Conservation (phyloP, 2,329 filamentous ascomycete species). For the Colletotrichum sp. region DNA sequence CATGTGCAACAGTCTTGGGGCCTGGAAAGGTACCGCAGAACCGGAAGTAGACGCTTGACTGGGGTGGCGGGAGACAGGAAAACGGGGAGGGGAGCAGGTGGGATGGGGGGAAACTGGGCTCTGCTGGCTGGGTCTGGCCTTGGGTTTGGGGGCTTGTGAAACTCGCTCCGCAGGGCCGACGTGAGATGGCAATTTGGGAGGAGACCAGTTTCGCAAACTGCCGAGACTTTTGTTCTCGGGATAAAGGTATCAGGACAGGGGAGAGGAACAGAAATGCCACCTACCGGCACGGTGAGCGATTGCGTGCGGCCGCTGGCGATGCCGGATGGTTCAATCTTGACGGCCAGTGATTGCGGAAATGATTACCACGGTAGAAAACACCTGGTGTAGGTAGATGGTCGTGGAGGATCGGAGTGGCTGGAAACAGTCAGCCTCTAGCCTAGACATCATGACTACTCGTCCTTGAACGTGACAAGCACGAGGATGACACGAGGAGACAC, state of each 20-base stretch:
- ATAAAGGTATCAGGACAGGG: constrained; percentile 24
- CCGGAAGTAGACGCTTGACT: constrained; percentile 16
- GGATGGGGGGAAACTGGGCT: background rate
- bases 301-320: constrained; percentile 6
- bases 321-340: background rate
- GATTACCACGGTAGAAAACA: background rate
- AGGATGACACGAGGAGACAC: background rate
- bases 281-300: background rate
- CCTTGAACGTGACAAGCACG: background rate
- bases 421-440: background rate
- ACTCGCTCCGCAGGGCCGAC: constrained; percentile 35
- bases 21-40: background rate
- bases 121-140: background rate
- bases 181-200: constrained; percentile 29
- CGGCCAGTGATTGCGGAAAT: background rate
- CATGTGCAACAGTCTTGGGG: constrained; percentile 11
- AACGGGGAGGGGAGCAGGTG: background rate
- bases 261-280: constrained; percentile 4
- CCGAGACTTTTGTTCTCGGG: constrained; percentile 28
- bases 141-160: constrained; percentile 26
- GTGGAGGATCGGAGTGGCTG: background rate
- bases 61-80: constrained; percentile 9
- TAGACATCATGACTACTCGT: background rate
- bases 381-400: background rate
- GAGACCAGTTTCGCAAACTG: constrained; percentile 30